phyloP scores from a whole-genome alignment of 345 rosid species.

The Lenwebbia sp. region DNA sequence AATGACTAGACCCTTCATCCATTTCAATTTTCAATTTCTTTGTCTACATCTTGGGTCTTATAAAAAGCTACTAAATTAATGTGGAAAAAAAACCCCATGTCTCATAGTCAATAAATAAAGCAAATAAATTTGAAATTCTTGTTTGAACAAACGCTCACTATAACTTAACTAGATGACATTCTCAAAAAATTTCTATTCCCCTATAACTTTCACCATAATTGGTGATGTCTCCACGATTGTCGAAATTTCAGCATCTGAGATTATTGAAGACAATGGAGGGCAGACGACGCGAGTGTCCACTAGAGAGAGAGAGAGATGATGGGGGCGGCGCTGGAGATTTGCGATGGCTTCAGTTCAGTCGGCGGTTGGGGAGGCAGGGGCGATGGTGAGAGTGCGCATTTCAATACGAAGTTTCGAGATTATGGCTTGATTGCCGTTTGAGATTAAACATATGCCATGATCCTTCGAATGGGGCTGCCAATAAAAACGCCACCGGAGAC shows the following conservation, averaged over 20 bases:
- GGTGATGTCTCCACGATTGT: fast-evolving
- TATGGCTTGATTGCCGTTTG: not conserved
- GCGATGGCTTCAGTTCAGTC: not conserved
- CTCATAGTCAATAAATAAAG: not conserved
- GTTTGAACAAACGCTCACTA: not conserved
- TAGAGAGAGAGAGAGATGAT: not conserved
- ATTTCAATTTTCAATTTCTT: not conserved
- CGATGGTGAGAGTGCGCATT: not conserved
- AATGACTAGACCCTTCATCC: not conserved
- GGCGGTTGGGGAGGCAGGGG: fast-evolving
- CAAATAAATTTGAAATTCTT: not conserved
- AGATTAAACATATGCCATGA: fast-evolving
- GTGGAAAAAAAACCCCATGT: not conserved
- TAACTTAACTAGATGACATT: not conserved
- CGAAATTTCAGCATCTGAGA: too few relatives aligned
- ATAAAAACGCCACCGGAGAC: not conserved
- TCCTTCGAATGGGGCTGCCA: fast-evolving
- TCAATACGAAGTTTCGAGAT: not conserved
- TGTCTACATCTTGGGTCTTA: not conserved
- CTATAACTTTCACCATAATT: not conserved
- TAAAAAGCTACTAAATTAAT: not conserved
- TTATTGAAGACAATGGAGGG: not conserved
- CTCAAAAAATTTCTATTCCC: not conserved
- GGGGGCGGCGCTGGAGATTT: not conserved
- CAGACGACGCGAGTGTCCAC: not conserved